phyloP scores from a whole-genome alignment of 1,284 basidiomycete species.

The Ceratobasidium papillatum region DNA sequence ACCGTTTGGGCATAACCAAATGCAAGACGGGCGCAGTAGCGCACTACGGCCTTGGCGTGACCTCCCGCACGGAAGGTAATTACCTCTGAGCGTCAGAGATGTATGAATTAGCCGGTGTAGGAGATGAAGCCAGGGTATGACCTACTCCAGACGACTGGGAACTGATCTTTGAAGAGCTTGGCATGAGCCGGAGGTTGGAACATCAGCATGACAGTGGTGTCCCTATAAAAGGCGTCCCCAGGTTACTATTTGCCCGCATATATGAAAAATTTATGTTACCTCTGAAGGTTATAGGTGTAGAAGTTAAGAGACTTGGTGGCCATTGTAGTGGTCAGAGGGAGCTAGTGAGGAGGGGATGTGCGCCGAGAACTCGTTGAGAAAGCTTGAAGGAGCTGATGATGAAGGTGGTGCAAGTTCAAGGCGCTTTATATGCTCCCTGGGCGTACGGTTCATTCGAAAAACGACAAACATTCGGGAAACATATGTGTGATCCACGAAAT shows the following conservation, averaged over 20 bases:
- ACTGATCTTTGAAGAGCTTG: slow-evolving; percentile 21
- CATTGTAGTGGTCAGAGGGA: background rate
- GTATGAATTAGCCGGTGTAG: too few relatives aligned
- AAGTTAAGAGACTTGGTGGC: slow-evolving; percentile 20
- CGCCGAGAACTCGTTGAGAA: background rate
- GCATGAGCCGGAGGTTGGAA: background rate
- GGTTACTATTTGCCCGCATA: background rate
- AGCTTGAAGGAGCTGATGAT: background rate
- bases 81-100: background rate
- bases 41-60: slow-evolving; percentile 9
- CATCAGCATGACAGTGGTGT: slow-evolving; percentile 20
- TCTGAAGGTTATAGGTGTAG: slow-evolving; percentile 12
- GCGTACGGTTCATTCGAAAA: too few relatives aligned
- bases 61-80: slow-evolving; percentile 1
- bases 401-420: background rate
- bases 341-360: background rate
- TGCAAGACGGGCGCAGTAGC: slow-evolving; percentile 7
- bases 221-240: background rate
- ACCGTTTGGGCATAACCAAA: slow-evolving; percentile 30
- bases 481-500: background rate
- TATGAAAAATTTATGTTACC: background rate
- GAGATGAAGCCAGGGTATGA: background rate
- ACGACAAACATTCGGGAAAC: too few relatives aligned
- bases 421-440: background rate
- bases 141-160: slow-evolving; percentile 34